phyloP scores from a whole-genome alignment of 1,284 basidiomycete species.

The Cutaneotrichosporon sp. region DNA sequence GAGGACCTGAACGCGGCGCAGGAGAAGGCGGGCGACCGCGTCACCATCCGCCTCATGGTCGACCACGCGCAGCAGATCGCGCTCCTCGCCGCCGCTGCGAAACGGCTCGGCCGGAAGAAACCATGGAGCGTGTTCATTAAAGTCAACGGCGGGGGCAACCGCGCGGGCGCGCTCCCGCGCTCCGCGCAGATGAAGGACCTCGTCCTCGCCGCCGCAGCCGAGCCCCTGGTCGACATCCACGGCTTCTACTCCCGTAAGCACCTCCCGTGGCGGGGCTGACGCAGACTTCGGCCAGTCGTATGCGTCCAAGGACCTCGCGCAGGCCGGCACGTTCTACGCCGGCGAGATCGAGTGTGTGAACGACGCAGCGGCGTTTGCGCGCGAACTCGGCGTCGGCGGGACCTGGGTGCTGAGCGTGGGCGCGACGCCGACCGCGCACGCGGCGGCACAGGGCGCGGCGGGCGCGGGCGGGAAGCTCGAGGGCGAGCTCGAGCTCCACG shows the following conservation, averaged over 20 bases:
- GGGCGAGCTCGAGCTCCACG: conserved; percentile 64
- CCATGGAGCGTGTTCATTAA: conserved; percentile 75
- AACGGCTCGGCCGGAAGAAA: conserved; percentile 36
- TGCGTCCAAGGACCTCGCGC: conserved; percentile 59
- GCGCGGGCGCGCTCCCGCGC: conserved; percentile 66
- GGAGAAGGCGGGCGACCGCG: conserved; percentile 57
- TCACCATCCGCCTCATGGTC: conserved; percentile 62
- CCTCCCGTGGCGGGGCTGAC: neutral
- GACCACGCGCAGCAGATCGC: conserved; percentile 69
- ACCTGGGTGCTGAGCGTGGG: conserved; percentile 70
- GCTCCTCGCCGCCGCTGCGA: conserved; percentile 56
- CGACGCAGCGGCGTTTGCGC: conserved; percentile 59
- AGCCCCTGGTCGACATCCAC: conserved; percentile 55
- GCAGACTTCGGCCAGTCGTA: conserved; percentile 58
- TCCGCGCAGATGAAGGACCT: conserved; percentile 58
- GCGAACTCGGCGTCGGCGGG: conserved; percentile 32
- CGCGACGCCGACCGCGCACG: conserved; percentile 77
- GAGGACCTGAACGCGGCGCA: conserved; percentile 62
- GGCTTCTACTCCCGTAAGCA: conserved; percentile 71
- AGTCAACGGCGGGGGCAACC: conserved; percentile 71
- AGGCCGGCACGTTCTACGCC: conserved; percentile 63
- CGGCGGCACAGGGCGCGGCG: conserved; percentile 46
- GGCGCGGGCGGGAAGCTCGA: conserved; percentile 49
- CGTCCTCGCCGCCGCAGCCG: conserved; percentile 53
- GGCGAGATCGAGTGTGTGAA: conserved; percentile 70